phyloP scores from a whole-genome alignment of 1,284 basidiomycete genomes.

The Microbotryomycetes sp. region DNA sequence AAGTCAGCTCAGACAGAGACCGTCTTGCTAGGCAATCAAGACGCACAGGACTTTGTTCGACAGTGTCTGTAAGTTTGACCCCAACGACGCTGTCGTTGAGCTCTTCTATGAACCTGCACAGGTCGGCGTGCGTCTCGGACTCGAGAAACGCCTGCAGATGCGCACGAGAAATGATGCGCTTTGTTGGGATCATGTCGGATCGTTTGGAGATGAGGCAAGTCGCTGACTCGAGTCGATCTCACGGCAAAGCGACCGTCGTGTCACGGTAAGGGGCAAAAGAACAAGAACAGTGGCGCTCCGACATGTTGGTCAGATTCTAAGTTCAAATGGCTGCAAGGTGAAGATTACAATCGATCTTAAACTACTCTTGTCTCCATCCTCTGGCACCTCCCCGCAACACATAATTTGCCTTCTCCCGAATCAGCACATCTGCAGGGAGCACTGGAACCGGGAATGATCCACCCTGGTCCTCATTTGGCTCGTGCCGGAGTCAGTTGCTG shows the following conservation, averaged over 20 bases:
- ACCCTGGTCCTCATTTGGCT: neutral
- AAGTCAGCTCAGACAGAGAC: neutral
- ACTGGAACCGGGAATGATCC: neutral
- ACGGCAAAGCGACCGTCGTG: too few relatives aligned
- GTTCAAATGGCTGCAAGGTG: too few relatives aligned
- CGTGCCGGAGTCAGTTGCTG: neutral
- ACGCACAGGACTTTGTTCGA: constrained; percentile 54
- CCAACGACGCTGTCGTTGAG: constrained; percentile 73
- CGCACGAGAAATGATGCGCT: constrained; percentile 68
- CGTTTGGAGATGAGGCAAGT: too few relatives aligned
- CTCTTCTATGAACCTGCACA: constrained; percentile 64
- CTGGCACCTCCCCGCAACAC: too few relatives aligned
- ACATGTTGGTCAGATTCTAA: too few relatives aligned
- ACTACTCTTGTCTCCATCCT: too few relatives aligned
- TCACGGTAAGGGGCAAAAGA: too few relatives aligned
- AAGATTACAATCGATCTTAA: too few relatives aligned
- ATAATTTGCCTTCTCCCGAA: neutral
- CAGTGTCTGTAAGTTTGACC: constrained; percentile 64
- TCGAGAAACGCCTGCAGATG: constrained; percentile 77
- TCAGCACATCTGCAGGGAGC: neutral
- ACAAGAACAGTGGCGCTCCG: too few relatives aligned
- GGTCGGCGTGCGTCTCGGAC: constrained; percentile 61
- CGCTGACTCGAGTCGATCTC: too few relatives aligned
- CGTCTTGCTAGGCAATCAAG: neutral
- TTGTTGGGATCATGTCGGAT: constrained; percentile 43